These are phyloP conservation scores for Psilocybe subaeruginosa DNA, from an alignment of 768 basidiomycete genomes.

Conservation along the genomic window DNA sequence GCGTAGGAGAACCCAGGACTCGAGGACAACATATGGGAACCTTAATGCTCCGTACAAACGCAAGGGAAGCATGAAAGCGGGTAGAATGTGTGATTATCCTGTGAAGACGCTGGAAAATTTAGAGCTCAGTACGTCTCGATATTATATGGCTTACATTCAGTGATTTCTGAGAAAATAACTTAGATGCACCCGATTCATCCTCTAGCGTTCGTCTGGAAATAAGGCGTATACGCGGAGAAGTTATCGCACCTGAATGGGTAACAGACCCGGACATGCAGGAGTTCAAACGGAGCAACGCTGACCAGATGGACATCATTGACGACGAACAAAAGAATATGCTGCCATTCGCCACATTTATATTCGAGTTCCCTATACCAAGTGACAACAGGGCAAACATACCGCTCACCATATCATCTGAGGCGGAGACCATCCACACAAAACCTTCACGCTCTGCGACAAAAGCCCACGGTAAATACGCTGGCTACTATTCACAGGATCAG, in stretches of 20 bases:
- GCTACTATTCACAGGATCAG: not conserved
- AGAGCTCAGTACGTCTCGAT: not conserved
- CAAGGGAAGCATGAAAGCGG: not conserved
- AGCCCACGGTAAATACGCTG: not conserved
- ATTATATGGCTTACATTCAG: not conserved
- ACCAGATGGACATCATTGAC: constrained; percentile 7
- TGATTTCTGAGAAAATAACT: not conserved
- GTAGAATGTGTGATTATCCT: constrained; percentile 2
- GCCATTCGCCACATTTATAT: constrained; percentile 3
- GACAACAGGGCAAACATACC: not conserved
- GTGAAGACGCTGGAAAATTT: not conserved
- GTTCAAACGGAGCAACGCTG: not conserved
- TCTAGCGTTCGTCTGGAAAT: constrained; percentile 7
- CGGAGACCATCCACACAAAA: not conserved
- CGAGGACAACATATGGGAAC: not conserved
- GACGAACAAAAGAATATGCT: constrained; percentile 1
- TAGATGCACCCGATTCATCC: not conserved
- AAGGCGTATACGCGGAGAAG: not conserved
- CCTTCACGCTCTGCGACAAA: not conserved
- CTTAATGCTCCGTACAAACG: constrained; percentile 7
- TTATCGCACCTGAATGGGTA: not conserved
- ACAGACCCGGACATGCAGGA: not conserved
- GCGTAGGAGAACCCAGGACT: not conserved
- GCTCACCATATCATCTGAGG: not conserved
- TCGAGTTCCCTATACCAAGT: not conserved